Evolutionary conservation across 306 rosid genomes (phyloP), one percentile per base, ranked within the genome.

Genomic region (Geum urbanum): DNA sequence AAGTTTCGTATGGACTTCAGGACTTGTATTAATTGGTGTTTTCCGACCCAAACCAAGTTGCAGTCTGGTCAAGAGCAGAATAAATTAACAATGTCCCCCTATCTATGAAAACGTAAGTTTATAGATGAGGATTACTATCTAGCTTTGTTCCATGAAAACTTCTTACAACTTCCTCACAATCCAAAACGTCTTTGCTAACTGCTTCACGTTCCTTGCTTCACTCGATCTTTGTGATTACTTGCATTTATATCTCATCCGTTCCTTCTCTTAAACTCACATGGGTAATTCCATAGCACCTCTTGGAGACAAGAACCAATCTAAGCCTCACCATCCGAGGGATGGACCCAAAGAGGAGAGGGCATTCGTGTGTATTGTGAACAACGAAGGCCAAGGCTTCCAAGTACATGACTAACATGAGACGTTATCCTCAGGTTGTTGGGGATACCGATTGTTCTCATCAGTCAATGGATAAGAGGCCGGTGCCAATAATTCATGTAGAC

Each of bases 401-500:
- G 41, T 24, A 44, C 53, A 20, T 0, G 49, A 22, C 19, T 7
- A 50, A 24, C 27, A 24, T 2, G 27, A 24, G 27, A 24, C 27
- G 22, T 16, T 8, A 18, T 52, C 69, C 53, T 45, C 24, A 5
- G 19, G 46, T 44, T 20, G 37, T 64, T 20, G 51, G 22, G 54
- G 69, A 64, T 64, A 9, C 40, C 32, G 22, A 60, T 60, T 35
- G 45, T 35, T 60, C 46, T 60, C 1, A 35, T 60, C 15, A 32
- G 37, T 32, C 24, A 13, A 46, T 7, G 14, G 32, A 63, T 7
- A 60, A 78, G 41, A 2, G 27, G 27, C 2, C 27, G 49, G 59
- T 41, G 58, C 18, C 9, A 40, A 13, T 46, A 66, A n/a, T 32
- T 77, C 41, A 7, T 57, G 76, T 14, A 22, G 65, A 32, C 89